Evolutionary conservation across 129 eudicot genomes (phyloP).

Genomic region (Gnaphalium uliginosum): DNA sequence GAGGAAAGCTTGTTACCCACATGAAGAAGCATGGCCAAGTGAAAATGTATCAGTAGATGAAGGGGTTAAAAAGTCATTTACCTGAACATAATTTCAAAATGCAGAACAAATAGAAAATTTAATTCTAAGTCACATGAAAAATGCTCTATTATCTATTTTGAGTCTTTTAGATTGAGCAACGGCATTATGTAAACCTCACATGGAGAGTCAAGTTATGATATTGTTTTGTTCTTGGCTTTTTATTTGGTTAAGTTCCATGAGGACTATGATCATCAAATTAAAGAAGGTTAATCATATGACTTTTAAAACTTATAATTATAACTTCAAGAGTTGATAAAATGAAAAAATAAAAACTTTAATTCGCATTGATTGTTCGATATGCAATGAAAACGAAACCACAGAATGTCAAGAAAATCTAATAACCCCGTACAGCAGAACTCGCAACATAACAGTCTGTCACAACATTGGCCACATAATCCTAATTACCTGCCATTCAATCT

Average conservation of each 20-base stretch:
- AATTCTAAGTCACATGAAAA: slow-evolving; percentile 1
- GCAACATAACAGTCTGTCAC: not conserved
- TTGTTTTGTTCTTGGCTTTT: not conserved
- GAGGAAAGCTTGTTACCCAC: slow-evolving; percentile 58
- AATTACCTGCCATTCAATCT: not conserved
- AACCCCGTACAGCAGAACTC: not conserved
- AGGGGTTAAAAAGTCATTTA: slow-evolving; percentile 31
- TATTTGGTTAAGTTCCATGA: not conserved
- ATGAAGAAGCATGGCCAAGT: slow-evolving; percentile 41
- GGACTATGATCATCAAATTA: not conserved
- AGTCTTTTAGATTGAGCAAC: slow-evolving; percentile 7
- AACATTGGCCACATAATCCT: not conserved
- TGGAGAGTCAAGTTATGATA: slow-evolving; percentile 17
- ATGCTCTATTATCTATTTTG: not conserved
- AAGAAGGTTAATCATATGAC: not conserved
- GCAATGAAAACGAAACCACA: not conserved
- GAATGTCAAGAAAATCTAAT: not conserved
- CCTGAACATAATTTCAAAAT: slow-evolving; percentile 31
- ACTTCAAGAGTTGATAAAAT: not conserved
- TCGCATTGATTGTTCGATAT: no score
- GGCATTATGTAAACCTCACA: slow-evolving; percentile 29
- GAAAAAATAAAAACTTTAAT: not conserved
- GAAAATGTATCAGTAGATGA: slow-evolving; percentile 19
- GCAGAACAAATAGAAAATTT: slow-evolving; percentile 15
- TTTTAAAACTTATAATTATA: no score